Evolutionary conservation across 495 filamentous ascomycete genomes (phyloP).

Genomic region (Penicillium antarcticum): DNA sequence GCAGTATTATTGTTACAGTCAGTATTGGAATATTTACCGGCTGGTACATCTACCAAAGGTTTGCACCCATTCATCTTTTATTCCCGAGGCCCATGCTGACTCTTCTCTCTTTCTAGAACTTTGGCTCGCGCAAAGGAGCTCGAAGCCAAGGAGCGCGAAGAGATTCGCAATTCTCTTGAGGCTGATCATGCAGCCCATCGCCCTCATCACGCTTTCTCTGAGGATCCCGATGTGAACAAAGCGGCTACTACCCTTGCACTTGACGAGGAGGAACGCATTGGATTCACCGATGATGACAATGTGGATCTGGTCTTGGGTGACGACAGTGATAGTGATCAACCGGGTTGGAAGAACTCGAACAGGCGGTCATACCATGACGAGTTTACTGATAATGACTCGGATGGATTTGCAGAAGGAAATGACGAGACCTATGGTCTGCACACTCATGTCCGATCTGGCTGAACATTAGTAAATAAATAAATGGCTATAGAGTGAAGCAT

Average conservation of each 20-base stretch:
- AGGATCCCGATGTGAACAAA: conserved; percentile 41
- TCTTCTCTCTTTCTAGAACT: conserved; percentile 47
- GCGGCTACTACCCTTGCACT: conserved; percentile 43
- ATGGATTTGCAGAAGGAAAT: conserved; percentile 39
- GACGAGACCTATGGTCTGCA: conserved; percentile 49
- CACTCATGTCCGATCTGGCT: conserved; percentile 28
- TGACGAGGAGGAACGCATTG: conserved; percentile 49
- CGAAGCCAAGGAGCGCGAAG: conserved; percentile 72
- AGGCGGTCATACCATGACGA: conserved; percentile 45
- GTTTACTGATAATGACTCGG: conserved; percentile 54
- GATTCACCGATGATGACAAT: conserved; percentile 44
- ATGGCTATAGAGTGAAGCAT: background rate
- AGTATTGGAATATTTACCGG: conserved; percentile 73
- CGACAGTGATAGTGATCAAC: conserved; percentile 31
- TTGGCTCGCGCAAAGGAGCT: conserved; percentile 79
- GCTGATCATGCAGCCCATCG: conserved; percentile 38
- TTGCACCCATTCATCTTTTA: background rate
- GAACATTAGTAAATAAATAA: conserved; percentile 8
- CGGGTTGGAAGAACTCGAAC: conserved; percentile 20
- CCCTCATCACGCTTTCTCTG: conserved; percentile 41
- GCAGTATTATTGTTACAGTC: conserved; percentile 69
- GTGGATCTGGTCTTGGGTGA: conserved; percentile 41
- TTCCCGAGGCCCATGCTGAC: conserved; percentile 3
- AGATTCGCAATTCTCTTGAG: conserved; percentile 38
- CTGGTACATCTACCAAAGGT: conserved; percentile 79